Percentiles rank a stretch among this genome's conserved stretches.
These are phyloP conservation scores for Peniophora sp. DNA, from an alignment of 1,284 basidiomycete species.

Conservation along the genomic window DNA sequence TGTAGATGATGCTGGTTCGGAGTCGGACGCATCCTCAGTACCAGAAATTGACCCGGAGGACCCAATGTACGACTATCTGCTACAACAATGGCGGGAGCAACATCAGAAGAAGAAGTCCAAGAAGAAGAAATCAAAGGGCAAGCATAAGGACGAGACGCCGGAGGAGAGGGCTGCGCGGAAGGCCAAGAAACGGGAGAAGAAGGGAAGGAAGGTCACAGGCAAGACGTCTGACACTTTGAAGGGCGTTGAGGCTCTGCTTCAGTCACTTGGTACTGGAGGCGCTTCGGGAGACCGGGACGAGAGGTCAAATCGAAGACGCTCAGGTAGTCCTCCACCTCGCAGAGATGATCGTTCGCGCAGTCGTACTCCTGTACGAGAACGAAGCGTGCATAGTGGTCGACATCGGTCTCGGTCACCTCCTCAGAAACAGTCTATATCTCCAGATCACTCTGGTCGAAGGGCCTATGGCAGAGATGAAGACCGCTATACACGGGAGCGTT, in stretches of 20 bases:
- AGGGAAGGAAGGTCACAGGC: conserved; percentile 11
- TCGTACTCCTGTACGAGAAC: too few species aligned
- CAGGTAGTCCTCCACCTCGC: too few species aligned
- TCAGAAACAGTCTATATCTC: too few species aligned
- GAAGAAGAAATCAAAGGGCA: conserved; percentile 44
- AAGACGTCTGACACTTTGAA: conserved; percentile 27
- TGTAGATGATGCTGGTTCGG: conserved; percentile 46
- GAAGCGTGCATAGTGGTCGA: too few species aligned
- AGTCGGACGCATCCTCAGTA: conserved; percentile 58
- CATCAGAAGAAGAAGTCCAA: conserved; percentile 54
- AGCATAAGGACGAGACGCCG: conserved; percentile 67
- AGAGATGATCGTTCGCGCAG: too few species aligned
- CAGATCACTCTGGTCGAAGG: too few species aligned
- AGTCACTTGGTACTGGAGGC: conserved; percentile 17
- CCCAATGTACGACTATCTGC: conserved; percentile 91
- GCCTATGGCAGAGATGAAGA: too few species aligned
- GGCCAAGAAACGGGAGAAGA: conserved; percentile 55
- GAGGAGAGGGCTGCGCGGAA: conserved; percentile 69
- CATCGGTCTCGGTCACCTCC: too few species aligned
- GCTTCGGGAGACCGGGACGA: too few species aligned
- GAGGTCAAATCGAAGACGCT: too few species aligned
- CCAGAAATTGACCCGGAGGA: conserved; percentile 89
- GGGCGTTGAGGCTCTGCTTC: conserved; percentile 44
- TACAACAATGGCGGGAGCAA: conserved; percentile 62
- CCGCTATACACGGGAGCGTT: too few species aligned